A percentile compares a stretch with the other conserved stretches of the same genome.
phyloP scores from a whole-genome alignment of 1,284 basidiomycete genomes.

The Ustilago nuda region DNA sequence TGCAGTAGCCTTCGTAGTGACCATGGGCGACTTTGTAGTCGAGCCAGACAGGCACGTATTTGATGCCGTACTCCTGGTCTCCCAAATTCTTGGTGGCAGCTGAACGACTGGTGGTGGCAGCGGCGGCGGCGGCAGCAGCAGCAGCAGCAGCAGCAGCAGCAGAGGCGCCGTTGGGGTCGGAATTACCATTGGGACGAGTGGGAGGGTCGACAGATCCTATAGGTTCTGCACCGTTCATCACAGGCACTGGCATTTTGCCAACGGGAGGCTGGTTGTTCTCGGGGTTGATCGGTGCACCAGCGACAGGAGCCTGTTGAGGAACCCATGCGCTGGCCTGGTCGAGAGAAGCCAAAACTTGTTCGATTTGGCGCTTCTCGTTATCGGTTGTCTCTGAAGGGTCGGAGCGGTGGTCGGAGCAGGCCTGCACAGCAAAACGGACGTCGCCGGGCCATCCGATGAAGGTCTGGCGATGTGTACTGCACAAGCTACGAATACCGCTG shows the following conservation, averaged over 20 bases:
- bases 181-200: constrained; percentile 13
- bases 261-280: constrained; percentile 34
- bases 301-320: constrained; percentile 52
- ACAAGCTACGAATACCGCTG: constrained; percentile 87
- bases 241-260: constrained; percentile 50
- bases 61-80: constrained; percentile 67
- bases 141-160: constrained; percentile 7
- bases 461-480: constrained; percentile 85
- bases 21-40: constrained; percentile 89
- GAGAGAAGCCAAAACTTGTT: constrained; percentile 61
- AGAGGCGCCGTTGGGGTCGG: constrained; percentile 2
- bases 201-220: constrained; percentile 52
- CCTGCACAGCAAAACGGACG: constrained; percentile 72
- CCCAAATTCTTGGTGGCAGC: constrained; percentile 70
- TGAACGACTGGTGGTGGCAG: constrained; percentile 72
- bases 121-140: constrained; percentile 71
- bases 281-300: constrained; percentile 44
- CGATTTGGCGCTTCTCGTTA: constrained; percentile 62
- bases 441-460: constrained; percentile 96
- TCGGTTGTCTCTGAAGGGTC: constrained; percentile 59
- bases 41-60: constrained; percentile 90
- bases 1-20: constrained; percentile 94
- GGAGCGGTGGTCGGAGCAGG: constrained; percentile 58
- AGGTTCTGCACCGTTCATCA: constrained; percentile 68
- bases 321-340: constrained; percentile 62